phyloP scores from a whole-genome alignment of 2,329 filamentous ascomycete genomes.

The Aspergillus calidoustus region DNA sequence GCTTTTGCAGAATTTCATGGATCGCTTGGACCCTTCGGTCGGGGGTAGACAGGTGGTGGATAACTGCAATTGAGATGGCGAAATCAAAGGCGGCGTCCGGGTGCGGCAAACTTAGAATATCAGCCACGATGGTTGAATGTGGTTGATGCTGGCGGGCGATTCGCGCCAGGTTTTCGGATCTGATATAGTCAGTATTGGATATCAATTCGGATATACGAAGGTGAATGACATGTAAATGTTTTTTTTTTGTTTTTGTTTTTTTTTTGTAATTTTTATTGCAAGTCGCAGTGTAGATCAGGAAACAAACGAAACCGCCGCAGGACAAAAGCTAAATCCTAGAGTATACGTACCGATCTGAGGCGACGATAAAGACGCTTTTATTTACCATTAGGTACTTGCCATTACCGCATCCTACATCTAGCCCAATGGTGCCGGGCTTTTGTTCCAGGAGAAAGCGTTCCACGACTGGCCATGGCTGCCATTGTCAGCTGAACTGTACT shows the following conservation, averaged over 20 bases:
- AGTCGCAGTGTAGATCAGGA: slow-evolving; percentile 21
- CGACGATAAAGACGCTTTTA: slow-evolving; percentile 75
- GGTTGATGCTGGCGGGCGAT: slow-evolving; percentile 63
- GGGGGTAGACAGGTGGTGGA: slow-evolving; percentile 87
- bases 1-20: slow-evolving; percentile 68
- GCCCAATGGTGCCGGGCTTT: slow-evolving; percentile 72
- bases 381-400: slow-evolving; percentile 92
- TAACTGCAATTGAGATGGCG: slow-evolving; percentile 88
- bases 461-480: slow-evolving; percentile 87
- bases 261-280: slow-evolving; percentile 9
- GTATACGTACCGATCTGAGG: slow-evolving; percentile 73
- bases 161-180: slow-evolving; percentile 61
- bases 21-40: slow-evolving; percentile 75
- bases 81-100: slow-evolving; percentile 73
- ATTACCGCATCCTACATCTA: slow-evolving; percentile 95
- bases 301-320: neutral
- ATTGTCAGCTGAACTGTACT: neutral
- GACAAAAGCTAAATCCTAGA: slow-evolving; percentile 28
- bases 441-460: slow-evolving; percentile 73
- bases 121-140: slow-evolving; percentile 76
- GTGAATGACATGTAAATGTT: neutral
- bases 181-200: slow-evolving; percentile 33
- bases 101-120: slow-evolving; percentile 83
- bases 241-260: slow-evolving; percentile 5
- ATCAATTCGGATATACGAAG: neutral